A percentile compares a stretch with the other conserved stretches of the same genome.
These are phyloP conservation scores for Ustilago xerochloae DNA, from an alignment of 1,284 basidiomycete species.

Conservation along the genomic window DNA sequence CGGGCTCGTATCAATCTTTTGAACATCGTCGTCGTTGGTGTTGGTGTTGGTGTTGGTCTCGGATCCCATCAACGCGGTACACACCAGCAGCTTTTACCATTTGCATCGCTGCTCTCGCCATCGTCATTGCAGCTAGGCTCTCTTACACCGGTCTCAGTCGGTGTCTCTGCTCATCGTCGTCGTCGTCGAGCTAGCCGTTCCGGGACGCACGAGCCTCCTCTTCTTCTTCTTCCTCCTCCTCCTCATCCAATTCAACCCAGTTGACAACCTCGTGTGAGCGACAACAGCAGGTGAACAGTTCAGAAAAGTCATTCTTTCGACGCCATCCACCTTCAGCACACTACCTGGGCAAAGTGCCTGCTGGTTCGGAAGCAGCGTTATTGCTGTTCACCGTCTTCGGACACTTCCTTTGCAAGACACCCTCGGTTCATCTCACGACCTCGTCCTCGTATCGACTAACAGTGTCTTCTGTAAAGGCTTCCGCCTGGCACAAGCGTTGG, in stretches of 20 bases:
- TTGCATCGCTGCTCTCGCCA: not conserved
- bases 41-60: not conserved
- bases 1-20: not conserved
- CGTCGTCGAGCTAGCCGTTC: constrained; percentile 2
- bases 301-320: no score
- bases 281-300: not conserved
- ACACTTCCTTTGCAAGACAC: not conserved
- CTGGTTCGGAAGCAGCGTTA: not conserved
- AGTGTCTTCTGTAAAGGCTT: no score
- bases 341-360: not conserved
- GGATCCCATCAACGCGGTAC: not conserved
- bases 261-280: not conserved
- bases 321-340: not conserved
- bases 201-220: constrained; percentile 32
- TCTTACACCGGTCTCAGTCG: not conserved
- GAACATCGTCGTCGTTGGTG: not conserved
- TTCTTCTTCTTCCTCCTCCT: not conserved
- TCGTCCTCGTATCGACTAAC: no score
- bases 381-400: not conserved
- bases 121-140: constrained; percentile 1
- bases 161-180: constrained; percentile 2
- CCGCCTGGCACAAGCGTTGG: no score
- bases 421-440: no score
- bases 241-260: not conserved
- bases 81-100: not conserved